These are phyloP conservation scores for Coelastrella sp. DNA, from an alignment of 139 green algal species.

Conservation along the genomic window DNA sequence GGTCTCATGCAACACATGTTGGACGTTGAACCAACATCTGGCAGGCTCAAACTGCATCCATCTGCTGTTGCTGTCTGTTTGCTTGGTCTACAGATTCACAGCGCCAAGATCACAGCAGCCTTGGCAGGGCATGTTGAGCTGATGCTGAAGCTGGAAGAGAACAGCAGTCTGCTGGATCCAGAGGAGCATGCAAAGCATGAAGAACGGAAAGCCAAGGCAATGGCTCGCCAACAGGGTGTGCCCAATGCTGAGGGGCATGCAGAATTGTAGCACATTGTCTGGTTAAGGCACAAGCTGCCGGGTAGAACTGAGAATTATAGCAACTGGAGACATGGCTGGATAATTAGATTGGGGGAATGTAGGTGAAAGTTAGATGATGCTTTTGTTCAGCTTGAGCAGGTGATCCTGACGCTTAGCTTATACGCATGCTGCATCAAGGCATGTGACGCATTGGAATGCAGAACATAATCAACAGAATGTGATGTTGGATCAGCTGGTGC, in stretches of 20 bases:
- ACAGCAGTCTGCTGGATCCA: neutral
- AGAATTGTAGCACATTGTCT: neutral
- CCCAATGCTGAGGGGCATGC: conserved; percentile 3
- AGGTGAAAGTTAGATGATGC: too few relatives aligned
- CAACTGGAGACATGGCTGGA: neutral
- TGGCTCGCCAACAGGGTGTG: neutral
- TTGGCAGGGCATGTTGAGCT: conserved; percentile 32
- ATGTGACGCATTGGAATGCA: too few relatives aligned
- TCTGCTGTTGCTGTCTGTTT: neutral
- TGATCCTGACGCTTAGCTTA: too few relatives aligned
- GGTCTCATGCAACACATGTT: too few relatives aligned
- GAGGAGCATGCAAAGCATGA: neutral
- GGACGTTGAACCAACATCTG: too few relatives aligned
- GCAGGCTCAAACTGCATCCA: too few relatives aligned
- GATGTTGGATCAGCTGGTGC: too few relatives aligned
- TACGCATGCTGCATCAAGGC: too few relatives aligned
- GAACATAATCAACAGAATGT: too few relatives aligned
- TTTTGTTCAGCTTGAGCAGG: too few relatives aligned
- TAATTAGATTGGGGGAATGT: neutral
- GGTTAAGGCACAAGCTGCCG: too few relatives aligned
- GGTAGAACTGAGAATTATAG: too few relatives aligned
- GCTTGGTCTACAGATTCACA: conserved; percentile 34
- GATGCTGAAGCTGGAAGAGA: conserved; percentile 28
- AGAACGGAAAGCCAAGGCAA: neutral
- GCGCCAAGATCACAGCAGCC: conserved; percentile 40